Conservation (phyloP, 139 green algal genomes). For the Chlorella sp. region DNA sequence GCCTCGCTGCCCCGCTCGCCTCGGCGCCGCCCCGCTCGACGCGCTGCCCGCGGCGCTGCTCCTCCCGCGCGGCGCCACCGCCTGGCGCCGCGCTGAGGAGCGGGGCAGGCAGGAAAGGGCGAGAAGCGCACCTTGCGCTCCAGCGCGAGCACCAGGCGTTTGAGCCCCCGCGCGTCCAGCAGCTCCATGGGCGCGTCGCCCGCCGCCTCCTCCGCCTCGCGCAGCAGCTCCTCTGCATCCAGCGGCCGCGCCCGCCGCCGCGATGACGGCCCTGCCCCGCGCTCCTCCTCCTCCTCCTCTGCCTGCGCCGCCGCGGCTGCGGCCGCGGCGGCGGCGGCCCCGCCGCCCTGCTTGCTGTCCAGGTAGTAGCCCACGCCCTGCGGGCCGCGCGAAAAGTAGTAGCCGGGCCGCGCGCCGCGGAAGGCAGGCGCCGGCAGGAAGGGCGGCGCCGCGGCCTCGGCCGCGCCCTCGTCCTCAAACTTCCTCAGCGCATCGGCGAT, state of each 20-base stretch:
- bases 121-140: slow-evolving; percentile 61
- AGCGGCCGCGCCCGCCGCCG: slow-evolving; percentile 1
- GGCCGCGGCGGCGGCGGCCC: neutral
- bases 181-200: slow-evolving; percentile 63
- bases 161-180: slow-evolving; percentile 69
- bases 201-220: slow-evolving; percentile 75
- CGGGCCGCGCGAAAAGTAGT: slow-evolving; percentile 62
- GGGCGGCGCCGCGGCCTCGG: neutral
- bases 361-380: slow-evolving; percentile 60
- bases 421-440: slow-evolving; percentile 56
- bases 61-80: too few relatives aligned
- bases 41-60: too few relatives aligned
- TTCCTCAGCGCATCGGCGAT: slow-evolving; percentile 16
- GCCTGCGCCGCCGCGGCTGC: neutral
- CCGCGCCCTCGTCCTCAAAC: neutral
- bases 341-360: slow-evolving; percentile 1
- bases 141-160: slow-evolving; percentile 65
- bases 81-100: too few relatives aligned
- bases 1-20: too few relatives aligned
- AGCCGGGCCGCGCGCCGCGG: slow-evolving; percentile 54
- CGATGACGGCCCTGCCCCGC: neutral
- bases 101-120: too few relatives aligned
- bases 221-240: slow-evolving; percentile 70
- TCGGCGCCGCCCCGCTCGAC: too few relatives aligned
- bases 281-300: slow-evolving; percentile 11